Evolutionary conservation across 495 filamentous ascomycete genomes (phyloP), one percentile per base, ranked within the genome.

Genomic region (Margaritispora aquatica): DNA sequence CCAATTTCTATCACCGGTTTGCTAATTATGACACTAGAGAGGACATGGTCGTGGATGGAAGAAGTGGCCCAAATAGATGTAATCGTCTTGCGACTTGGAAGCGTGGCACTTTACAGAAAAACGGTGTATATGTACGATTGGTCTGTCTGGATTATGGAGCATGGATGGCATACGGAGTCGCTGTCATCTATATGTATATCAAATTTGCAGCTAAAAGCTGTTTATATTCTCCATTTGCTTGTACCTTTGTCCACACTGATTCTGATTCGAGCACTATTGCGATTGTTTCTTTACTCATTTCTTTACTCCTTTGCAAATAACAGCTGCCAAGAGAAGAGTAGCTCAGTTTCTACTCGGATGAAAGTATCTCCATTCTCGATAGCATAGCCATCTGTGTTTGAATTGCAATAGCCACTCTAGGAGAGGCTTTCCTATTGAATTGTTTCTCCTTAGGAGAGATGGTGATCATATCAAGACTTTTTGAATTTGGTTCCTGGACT

Each of bases 11-110:
- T 55, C 54, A 23, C 60, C 68, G 17, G 68, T 60, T 51, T n/a
- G 51, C 58, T 65, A 34, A 61, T 59, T 21, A 56, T 34, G 10
- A 19, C 31, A 63, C 69, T 72, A 96, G 89, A 78, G 83, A 74
- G 92, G 92, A 67, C 88, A 92, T 72, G 91, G 88, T 66, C 78
- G 84, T 71, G 89, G 88, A 53, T 96, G 92, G 94, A 91, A 85
- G 75, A 89, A 90, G 70, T 98, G 83, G 82, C 94, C 94, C 66
- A 91, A 77, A 78, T 87, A 73, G 41, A 49, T 20, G 47, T 44
- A 17, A 27, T 10, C 2, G 34, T 4, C 51, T 20, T 31, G 9
- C 11, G 38, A 7, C 11, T 15, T 2, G 17, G 3, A 17, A 8
- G 11, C 38, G 11, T n/a, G 17, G 8, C 19, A 3, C 11, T 44